Conservation (phyloP, 2,329 filamentous ascomycete species). For the Aspergillus sp. region DNA sequence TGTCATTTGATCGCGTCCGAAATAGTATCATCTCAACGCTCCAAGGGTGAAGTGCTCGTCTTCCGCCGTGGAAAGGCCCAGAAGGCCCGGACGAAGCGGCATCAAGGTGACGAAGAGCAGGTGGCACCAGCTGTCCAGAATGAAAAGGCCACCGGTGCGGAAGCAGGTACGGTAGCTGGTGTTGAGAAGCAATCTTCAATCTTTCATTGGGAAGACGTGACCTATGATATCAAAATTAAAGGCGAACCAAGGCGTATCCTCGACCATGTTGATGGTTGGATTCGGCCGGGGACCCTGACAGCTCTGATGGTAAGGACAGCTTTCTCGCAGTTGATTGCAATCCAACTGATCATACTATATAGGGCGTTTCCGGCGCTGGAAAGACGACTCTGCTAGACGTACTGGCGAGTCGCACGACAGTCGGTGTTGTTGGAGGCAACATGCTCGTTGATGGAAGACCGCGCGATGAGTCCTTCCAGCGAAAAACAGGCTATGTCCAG, state of each 20-base stretch:
- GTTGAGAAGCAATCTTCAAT: conserved; percentile 2
- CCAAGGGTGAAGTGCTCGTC: conserved; percentile 73
- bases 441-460: conserved; percentile 75
- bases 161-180: neutral
- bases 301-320: conserved; percentile 64
- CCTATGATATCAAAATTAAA: conserved; percentile 49
- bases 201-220: conserved; percentile 7
- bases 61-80: conserved; percentile 59
- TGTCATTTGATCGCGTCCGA: conserved; percentile 55
- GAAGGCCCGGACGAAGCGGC: neutral
- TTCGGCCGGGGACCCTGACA: conserved; percentile 85
- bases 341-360: neutral
- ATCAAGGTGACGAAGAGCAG: neutral
- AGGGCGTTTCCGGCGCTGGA: conserved; percentile 78
- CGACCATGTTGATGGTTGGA: conserved; percentile 85
- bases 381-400: conserved; percentile 88
- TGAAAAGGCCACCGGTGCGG: neutral
- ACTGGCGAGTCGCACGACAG: conserved; percentile 76
- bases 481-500: conserved; percentile 58
- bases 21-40: conserved; percentile 61
- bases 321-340: neutral
- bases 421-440: conserved; percentile 82
- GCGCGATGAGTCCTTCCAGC: conserved; percentile 54
- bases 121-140: neutral
- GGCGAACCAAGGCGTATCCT: conserved; percentile 70